phyloP scores from a whole-genome alignment of 225 moss, liverwort and hornwort genomes.

The Rhytidiadelphus loreus region DNA sequence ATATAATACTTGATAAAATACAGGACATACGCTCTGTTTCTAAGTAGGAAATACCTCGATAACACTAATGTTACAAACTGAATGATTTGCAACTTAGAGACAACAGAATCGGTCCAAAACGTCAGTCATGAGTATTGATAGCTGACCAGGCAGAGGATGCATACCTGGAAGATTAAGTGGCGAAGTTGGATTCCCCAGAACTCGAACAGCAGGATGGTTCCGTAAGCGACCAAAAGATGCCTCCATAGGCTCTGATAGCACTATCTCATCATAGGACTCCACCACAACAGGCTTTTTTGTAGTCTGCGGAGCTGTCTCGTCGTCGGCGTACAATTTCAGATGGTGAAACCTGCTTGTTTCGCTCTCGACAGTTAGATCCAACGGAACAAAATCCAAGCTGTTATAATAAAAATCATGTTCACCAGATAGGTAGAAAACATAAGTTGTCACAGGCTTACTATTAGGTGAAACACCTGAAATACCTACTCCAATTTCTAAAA shows the following conservation, averaged over 20 bases:
- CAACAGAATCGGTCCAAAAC: not conserved
- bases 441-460: not conserved
- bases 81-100: not conserved
- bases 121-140: not conserved
- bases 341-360: constrained; percentile 73
- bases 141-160: not conserved
- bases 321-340: constrained; percentile 86
- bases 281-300: constrained; percentile 95
- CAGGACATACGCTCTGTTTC: not conserved
- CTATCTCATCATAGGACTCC: constrained; percentile 93
- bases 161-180: constrained; percentile 30
- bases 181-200: constrained; percentile 39
- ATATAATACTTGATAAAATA: not conserved
- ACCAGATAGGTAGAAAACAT: not conserved
- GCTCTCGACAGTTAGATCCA: not conserved
- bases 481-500: not conserved
- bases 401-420: not conserved
- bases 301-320: constrained; percentile 78
- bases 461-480: not conserved
- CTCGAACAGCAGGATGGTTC: constrained; percentile 43
- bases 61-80: not conserved
- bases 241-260: constrained; percentile 80
- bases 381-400: not conserved
- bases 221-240: constrained; percentile 70
- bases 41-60: not conserved